phyloP scores from a whole-genome alignment of 768 basidiomycete species.

The Mycena floridula region DNA sequence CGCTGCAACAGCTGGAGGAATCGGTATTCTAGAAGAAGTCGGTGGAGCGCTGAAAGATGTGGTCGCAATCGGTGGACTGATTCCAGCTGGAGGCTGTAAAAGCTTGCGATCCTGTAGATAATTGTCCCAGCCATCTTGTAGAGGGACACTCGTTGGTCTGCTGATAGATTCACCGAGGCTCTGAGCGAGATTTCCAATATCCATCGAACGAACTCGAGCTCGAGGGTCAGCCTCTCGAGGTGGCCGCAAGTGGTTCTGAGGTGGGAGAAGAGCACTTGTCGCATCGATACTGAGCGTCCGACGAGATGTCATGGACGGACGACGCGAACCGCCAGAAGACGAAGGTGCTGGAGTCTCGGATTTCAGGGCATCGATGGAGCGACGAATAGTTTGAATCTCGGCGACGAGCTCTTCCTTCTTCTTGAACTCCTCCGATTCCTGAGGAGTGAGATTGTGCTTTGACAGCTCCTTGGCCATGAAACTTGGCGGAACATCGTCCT shows the following conservation, averaged over 20 bases:
- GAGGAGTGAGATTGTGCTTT: conserved; percentile 29
- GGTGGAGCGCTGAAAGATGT: conserved; percentile 32
- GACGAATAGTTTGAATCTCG: conserved; percentile 75
- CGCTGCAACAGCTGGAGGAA: conserved; percentile 69
- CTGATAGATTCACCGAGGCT: conserved; percentile 49
- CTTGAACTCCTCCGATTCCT: conserved; percentile 52
- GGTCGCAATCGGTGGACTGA: conserved; percentile 74
- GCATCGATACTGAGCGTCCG: conserved; percentile 68
- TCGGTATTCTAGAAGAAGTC: conserved; percentile 36
- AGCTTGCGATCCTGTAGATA: conserved; percentile 84
- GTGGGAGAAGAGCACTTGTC: conserved; percentile 39
- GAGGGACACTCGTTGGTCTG: conserved; percentile 69
- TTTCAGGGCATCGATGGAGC: conserved; percentile 72
- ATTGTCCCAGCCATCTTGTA: conserved; percentile 77
- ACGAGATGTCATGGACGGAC: conserved; percentile 59
- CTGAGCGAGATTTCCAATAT: conserved; percentile 44
- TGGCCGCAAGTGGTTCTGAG: conserved; percentile 56
- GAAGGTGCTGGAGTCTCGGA: conserved; percentile 67
- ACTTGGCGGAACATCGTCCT: conserved; percentile 66
- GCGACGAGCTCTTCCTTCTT: conserved; percentile 66
- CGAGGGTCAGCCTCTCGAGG: conserved; percentile 67
- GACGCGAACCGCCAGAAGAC: conserved; percentile 53
- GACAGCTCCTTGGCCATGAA: conserved; percentile 51
- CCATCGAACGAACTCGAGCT: conserved; percentile 68
- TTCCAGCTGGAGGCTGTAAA: conserved; percentile 75